Base-by-base conservation (phyloP, 306 rosid species). In the Argentina anserina region DNA sequence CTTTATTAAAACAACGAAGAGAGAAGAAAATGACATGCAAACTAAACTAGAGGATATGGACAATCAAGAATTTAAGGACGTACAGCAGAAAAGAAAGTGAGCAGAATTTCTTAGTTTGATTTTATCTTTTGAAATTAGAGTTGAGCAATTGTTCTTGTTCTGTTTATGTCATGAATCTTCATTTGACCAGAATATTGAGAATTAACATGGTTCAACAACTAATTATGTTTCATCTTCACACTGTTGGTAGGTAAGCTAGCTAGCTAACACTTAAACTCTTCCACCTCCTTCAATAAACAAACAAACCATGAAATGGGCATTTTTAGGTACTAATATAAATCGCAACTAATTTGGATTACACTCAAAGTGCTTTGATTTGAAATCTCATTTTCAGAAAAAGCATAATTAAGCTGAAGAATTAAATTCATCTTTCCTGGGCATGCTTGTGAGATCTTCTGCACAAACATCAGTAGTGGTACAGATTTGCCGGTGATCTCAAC, bases 211-310 rank as follows among this genome's bases (percentile, higher is more conserved):
- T 75, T 82, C 88, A 75, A 81, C 75, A 7, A 69, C 68, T 78
- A 74, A 82, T 78, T 70, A 84, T 80, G 86, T 74, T 81, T 64
- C 46, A 41, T 66, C 50, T 75, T 62, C 77, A 41, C 31, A 60
- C 55, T 78, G 83, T 75, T 79, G 81, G 85, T 84, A 71, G 88
- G 88, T 83, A 67, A 75, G 70, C 77, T 50, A 79, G 88, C 81
- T 64, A 75, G 70, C 77, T 50, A 79, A 79, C 79, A 79, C 47
- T 79, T 21, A 70, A 64, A 76, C 59, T 68, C 67, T 67, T 65
- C 71, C 47, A 69, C 65, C 42, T 49, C 47, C 28, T 23, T 29
- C 36, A 72, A 74, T 50, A 33, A 8, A 36, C 33, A 78, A 65
- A 71, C 2, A 20, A 40, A 34, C 55, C 55, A 26, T 42, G 47